phyloP scores from a whole-genome alignment of 2,329 filamentous ascomycete species.

The Fusarium caatingaense region DNA sequence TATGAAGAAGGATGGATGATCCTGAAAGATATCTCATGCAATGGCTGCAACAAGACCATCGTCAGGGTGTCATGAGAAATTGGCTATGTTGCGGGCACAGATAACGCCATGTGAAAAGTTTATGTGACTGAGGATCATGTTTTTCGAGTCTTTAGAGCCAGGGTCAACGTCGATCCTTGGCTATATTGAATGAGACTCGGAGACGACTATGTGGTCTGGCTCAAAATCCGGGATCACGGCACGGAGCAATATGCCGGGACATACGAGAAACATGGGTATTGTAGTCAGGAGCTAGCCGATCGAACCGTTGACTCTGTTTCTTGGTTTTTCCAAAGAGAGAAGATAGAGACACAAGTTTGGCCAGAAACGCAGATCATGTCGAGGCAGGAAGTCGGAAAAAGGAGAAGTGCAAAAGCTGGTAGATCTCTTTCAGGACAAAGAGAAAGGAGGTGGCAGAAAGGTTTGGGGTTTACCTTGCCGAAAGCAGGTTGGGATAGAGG shows the following conservation, averaged over 20 bases:
- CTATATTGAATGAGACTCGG: not conserved
- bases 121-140: not conserved
- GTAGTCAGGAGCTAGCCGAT: not conserved
- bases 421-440: conserved; percentile 9
- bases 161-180: conserved; percentile 14
- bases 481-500: conserved; percentile 12
- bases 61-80: not conserved
- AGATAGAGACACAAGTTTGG: not conserved
- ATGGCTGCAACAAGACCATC: conserved; percentile 10
- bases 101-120: conserved; percentile 13
- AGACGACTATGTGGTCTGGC: not conserved
- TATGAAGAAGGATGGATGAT: not conserved
- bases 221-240: conserved; percentile 3
- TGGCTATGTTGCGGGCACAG: not conserved
- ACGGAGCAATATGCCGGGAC: conserved; percentile 6
- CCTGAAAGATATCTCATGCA: conserved; percentile 18
- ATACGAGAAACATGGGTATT: not conserved
- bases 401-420: not conserved
- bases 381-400: not conserved
- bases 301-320: not conserved
- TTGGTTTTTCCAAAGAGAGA: not conserved
- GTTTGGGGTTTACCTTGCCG: not conserved
- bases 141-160: not conserved
- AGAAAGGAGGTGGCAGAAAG: conserved; percentile 29
- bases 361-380: not conserved